Conservation (phyloP, 305 asterid genomes). For the Euphrasia arctica region DNA sequence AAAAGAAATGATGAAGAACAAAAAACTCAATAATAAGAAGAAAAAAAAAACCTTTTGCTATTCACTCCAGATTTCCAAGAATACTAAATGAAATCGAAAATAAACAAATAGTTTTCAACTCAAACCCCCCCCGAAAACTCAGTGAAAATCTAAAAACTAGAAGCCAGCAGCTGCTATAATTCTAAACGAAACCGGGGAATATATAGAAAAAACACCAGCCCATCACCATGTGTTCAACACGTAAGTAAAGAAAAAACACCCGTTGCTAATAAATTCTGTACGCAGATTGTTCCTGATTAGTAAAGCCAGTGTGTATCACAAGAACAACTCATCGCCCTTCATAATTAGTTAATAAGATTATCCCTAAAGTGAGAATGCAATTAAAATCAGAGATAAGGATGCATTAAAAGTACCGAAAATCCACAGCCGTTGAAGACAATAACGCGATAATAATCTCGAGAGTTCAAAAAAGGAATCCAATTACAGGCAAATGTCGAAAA, state of each 20-base stretch:
- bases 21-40: too few species aligned
- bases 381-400: background rate
- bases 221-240: background rate
- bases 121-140: background rate
- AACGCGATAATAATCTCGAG: background rate
- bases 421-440: background rate
- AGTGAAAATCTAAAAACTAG: background rate
- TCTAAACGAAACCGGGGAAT: background rate
- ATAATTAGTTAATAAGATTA: background rate
- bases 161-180: background rate
- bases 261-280: background rate
- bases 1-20: background rate
- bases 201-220: background rate
- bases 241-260: background rate
- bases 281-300: background rate
- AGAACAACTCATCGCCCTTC: background rate
- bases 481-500: conserved; percentile 3
- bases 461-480: background rate
- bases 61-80: background rate
- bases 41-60: background rate
- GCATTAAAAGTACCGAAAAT: conserved; percentile 16
- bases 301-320: conserved; percentile 5
- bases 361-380: background rate
- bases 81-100: background rate
- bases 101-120: background rate